phyloP scores from a whole-genome alignment of 2,329 filamentous ascomycete genomes.

The Alternaria alternata region DNA sequence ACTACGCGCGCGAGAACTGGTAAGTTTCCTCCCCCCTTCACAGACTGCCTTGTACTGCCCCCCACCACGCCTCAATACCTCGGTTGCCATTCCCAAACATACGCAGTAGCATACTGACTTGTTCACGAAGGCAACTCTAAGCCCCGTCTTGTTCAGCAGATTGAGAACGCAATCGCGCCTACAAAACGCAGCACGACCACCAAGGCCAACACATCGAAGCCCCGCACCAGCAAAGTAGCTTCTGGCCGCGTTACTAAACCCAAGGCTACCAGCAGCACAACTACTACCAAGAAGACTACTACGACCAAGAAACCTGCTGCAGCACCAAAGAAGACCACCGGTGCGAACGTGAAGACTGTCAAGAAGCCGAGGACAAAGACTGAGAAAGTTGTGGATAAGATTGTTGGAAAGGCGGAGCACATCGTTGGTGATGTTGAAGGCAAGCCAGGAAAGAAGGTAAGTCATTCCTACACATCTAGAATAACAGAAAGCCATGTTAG shows the following conservation, averaged over 20 bases:
- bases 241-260: slow-evolving; percentile 35
- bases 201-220: slow-evolving; percentile 50
- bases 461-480: background rate
- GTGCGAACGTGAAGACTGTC: slow-evolving; percentile 29
- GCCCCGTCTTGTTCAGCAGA: slow-evolving; percentile 60
- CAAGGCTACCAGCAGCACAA: slow-evolving; percentile 40
- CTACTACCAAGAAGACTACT: slow-evolving; percentile 13
- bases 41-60: background rate
- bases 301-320: slow-evolving; percentile 15
- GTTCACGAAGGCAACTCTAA: slow-evolving; percentile 47
- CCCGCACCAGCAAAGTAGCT: slow-evolving; percentile 34
- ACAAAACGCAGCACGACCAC: slow-evolving; percentile 52
- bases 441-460: slow-evolving; percentile 43
- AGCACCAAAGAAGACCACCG: slow-evolving; percentile 10
- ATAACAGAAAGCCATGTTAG: background rate
- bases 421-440: slow-evolving; percentile 32
- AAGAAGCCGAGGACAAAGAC: slow-evolving; percentile 37
- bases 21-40: slow-evolving; percentile 2
- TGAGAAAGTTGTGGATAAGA: slow-evolving; percentile 41
- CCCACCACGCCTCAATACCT: background rate
- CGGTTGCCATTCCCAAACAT: slow-evolving; percentile 28
- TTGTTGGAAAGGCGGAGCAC: slow-evolving; percentile 34
- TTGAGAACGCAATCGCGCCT: slow-evolving; percentile 55
- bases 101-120: slow-evolving; percentile 32
- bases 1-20: slow-evolving; percentile 48